Evolutionary conservation across 805 yeast species (phyloP).

Genomic region (Kuraishia cidri): DNA sequence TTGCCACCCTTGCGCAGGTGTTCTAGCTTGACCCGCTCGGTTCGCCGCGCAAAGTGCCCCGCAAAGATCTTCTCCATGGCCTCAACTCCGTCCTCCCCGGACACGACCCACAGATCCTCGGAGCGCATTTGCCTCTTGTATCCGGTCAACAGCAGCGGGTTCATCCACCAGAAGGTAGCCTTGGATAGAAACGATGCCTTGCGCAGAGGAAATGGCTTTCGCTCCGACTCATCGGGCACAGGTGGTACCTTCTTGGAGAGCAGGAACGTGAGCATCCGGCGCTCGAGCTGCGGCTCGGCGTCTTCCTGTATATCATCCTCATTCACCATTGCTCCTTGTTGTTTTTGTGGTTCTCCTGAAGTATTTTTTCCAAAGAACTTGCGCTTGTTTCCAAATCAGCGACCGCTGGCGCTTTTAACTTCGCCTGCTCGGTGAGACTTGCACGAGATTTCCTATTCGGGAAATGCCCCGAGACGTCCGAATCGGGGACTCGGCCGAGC

Average conservation of each 20-base stretch:
- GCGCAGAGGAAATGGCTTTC: constrained; percentile 33
- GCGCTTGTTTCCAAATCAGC: no score
- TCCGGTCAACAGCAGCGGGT: constrained; percentile 56
- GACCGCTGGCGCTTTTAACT: no score
- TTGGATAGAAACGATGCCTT: constrained; percentile 29
- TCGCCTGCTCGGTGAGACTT: no score
- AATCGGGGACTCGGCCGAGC: no score
- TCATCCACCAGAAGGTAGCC: constrained; percentile 57
- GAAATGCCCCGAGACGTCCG: no score
- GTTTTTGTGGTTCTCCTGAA: no score
- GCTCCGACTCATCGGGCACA: constrained; percentile 40
- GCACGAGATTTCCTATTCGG: no score
- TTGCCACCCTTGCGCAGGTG: no score
- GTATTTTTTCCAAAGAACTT: no score
- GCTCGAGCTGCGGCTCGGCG: constrained; percentile 4
- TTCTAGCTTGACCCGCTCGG: neutral
- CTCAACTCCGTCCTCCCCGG: constrained; percentile 32
- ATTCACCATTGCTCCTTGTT: no score
- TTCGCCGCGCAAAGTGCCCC: neutral
- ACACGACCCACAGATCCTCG: constrained; percentile 46
- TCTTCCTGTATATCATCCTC: neutral
- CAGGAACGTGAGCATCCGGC: constrained; percentile 4
- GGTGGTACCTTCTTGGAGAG: constrained; percentile 34
- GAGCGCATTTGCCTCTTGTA: constrained; percentile 64
- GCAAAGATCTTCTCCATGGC: no score